Percentiles rank a stretch among this genome's conserved stretches.
Evolutionary conservation across 2,329 filamentous ascomycete genomes (phyloP).

Genomic region (Claviceps purpurea): DNA sequence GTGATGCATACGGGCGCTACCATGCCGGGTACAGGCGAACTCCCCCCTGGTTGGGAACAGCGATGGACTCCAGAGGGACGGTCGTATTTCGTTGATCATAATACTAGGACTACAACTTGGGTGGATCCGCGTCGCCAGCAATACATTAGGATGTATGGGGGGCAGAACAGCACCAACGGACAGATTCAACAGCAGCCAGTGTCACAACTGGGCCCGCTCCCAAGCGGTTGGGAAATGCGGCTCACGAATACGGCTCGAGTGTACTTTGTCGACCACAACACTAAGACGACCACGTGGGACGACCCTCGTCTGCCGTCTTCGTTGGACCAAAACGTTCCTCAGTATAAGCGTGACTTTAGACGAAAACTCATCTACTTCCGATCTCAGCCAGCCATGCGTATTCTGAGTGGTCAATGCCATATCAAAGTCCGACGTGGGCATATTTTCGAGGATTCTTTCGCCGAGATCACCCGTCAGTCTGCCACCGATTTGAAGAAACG

Average conservation of each 20-base stretch:
- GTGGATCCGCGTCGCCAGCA: slow-evolving; percentile 94
- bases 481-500: slow-evolving; percentile 95
- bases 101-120: slow-evolving; percentile 96
- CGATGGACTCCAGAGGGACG: slow-evolving; percentile 89
- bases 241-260: slow-evolving; percentile 95
- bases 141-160: slow-evolving; percentile 94
- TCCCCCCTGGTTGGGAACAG: slow-evolving; percentile 94
- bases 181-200: slow-evolving; percentile 95
- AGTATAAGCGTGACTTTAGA: slow-evolving; percentile 98
- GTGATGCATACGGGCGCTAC: slow-evolving; percentile 93
- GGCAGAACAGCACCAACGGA: slow-evolving; percentile 71
- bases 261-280: slow-evolving; percentile 99
- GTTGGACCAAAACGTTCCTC: slow-evolving; percentile 92
- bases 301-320: slow-evolving; percentile 91
- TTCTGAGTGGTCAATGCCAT: slow-evolving; percentile 91
- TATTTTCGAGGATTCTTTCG: slow-evolving; percentile 98
- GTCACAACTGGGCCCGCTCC: slow-evolving; percentile 85
- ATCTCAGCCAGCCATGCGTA: slow-evolving; percentile 90
- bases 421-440: slow-evolving; percentile 94
- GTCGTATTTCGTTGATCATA: slow-evolving; percentile 96
- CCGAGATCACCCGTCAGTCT: slow-evolving; percentile 93
- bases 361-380: slow-evolving; percentile 98
- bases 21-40: slow-evolving; percentile 84
- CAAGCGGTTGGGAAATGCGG: slow-evolving; percentile 99
- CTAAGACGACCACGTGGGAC: slow-evolving; percentile 98